Base-by-base conservation (phyloP, 345 rosid species). In the Pelargonium nanum region DNA sequence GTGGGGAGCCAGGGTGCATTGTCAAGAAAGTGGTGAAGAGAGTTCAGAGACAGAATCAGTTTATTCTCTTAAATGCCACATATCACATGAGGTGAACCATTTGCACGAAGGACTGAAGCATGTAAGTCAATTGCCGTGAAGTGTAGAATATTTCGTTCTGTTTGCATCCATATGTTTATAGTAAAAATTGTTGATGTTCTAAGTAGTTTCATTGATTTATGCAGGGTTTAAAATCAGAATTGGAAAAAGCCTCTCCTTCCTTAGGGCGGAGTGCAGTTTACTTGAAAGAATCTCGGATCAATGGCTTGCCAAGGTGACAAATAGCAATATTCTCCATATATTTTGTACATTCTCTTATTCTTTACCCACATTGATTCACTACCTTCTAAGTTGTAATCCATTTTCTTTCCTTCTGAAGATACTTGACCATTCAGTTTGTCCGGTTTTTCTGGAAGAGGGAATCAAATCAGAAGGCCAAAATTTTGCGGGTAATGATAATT, bases 371-470 rank as follows among this genome's bases (percentile, higher is more conserved):
- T 26, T n/a, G 40, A 57, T 8, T 1, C 28, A 15, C 15, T 56
- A 24, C 24, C 1, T 54, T 54, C 57, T 10, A 20, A 54, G 57
- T 56, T 22, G 22, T 22, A 8, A 44, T 54, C 28, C 4, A 44
- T n/a, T 10, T 19, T n/a, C 51, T 53, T 45, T 58, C 22, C n/a
- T n/a, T n/a, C n/a, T 40, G 48, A 40, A 94, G 99, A 87, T 94
- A 94, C 75, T 71, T 88, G 77, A 90, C 97, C n/a, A 79, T 94
- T 77, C 99, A 94, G 78, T 90, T 94, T 78, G 97, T 94, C 58
- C 93, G 95, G 0, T 94, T 94, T 79, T 94, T 94, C 87, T 94
- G 97, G 99, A 94, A 90, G 82, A 83, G 99, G 73, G 99, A 94
- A 67, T 85, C 93, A 53, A 94, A 90, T 80, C 97, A 90, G 78